phyloP scores from a whole-genome alignment of 129 eudicot genomes.

The Centella asiatica region DNA sequence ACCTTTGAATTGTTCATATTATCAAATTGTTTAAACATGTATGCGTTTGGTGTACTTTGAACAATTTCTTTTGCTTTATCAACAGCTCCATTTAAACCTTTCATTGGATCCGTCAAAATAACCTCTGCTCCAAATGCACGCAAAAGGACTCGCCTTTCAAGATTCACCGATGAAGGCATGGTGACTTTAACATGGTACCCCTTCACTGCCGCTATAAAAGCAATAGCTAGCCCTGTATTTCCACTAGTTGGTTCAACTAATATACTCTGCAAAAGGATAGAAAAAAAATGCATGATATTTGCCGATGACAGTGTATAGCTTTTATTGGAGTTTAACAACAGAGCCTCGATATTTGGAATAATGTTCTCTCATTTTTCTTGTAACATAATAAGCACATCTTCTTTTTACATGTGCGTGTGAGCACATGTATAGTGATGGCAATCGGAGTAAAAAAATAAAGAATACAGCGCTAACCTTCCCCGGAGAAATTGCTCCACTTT shows the following conservation, averaged over 20 bases:
- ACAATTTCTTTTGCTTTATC: constrained; percentile 30
- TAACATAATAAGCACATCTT: no score
- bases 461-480: constrained; percentile 18
- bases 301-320: neutral
- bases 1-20: constrained; percentile 30
- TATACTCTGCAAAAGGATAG: constrained; percentile 13
- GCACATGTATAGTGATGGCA: no score
- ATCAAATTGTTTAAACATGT: constrained; percentile 32
- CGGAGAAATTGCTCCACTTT: constrained; percentile 28
- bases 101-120: constrained; percentile 24
- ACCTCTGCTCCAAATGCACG: constrained; percentile 32
- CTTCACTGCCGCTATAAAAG: constrained; percentile 27
- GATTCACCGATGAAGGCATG: constrained; percentile 27
- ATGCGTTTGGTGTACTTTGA: constrained; percentile 22
- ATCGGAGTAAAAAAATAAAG: no score
- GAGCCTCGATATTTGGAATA: neutral
- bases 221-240: constrained; percentile 31
- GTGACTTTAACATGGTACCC: constrained; percentile 27
- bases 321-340: no score
- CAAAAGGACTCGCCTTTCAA: constrained; percentile 26
- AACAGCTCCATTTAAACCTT: constrained; percentile 26
- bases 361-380: neutral
- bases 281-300: neutral
- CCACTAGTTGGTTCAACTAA: constrained; percentile 32
- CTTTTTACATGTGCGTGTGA: no score